Conservation (phyloP, 2,329 filamentous ascomycete species). For the Lizonia empirigonia region DNA sequence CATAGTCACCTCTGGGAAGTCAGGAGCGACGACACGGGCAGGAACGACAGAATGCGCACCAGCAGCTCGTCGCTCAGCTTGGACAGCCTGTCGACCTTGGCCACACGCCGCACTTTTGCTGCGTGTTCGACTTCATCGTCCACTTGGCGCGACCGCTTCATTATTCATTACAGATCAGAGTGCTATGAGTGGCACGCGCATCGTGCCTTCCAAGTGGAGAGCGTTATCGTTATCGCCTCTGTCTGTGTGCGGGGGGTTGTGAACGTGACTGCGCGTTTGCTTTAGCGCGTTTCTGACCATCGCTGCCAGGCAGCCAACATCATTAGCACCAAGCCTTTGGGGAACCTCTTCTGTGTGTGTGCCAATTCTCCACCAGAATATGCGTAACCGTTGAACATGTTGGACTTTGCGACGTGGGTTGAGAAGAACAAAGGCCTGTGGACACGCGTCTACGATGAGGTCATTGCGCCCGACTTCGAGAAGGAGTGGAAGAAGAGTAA, state of each 20-base stretch:
- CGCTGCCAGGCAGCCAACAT: constrained; percentile 19
- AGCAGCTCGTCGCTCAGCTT: constrained; percentile 85
- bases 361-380: not conserved
- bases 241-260: constrained; percentile 16
- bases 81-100: constrained; percentile 67
- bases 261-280: constrained; percentile 33
- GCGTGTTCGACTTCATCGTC: constrained; percentile 34
- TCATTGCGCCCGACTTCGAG: constrained; percentile 41
- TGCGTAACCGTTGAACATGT: constrained; percentile 29
- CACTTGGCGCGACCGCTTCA: constrained; percentile 48
- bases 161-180: too few relatives aligned
- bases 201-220: constrained; percentile 13
- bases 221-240: constrained; percentile 26
- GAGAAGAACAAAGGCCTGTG: constrained; percentile 36
- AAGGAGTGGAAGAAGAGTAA: constrained; percentile 44
- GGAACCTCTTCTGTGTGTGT: not conserved
- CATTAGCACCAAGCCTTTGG: not conserved
- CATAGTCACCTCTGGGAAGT: constrained; percentile 62
- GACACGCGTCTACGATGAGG: constrained; percentile 43
- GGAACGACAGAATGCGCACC: constrained; percentile 78
- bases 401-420: constrained; percentile 36
- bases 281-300: constrained; percentile 19
- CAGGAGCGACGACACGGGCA: constrained; percentile 73
- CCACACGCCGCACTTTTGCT: constrained; percentile 55
- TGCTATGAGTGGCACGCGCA: constrained; percentile 13